Conservation (phyloP, 306 rosid genomes). For the Mimosa bimucronata region DNA sequence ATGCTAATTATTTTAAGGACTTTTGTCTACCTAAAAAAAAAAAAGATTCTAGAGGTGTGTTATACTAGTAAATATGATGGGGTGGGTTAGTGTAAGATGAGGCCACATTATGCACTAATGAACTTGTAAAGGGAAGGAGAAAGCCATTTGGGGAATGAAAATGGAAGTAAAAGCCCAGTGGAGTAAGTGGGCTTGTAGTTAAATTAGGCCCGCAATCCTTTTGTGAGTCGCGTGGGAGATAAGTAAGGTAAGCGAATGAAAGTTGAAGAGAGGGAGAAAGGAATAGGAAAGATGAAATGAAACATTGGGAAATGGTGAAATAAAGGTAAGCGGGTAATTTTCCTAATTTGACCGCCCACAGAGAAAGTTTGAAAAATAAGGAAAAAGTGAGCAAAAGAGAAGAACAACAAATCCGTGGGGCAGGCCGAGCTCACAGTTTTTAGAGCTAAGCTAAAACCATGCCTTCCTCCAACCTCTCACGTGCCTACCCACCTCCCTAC, state of each 20-base stretch:
- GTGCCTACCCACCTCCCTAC: neutral
- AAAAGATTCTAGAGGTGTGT: too few species aligned
- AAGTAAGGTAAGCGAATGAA: neutral
- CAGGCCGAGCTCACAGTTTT: neutral
- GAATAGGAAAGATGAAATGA: too few species aligned
- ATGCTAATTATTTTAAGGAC: too few species aligned
- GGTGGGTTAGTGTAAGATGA: neutral
- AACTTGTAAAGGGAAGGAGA: neutral
- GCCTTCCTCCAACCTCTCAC: neutral
- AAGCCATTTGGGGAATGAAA: neutral
- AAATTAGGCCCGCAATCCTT: neutral
- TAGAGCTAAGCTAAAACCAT: neutral
- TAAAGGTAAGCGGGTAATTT: neutral
- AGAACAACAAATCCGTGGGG: neutral
- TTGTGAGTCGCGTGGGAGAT: neutral
- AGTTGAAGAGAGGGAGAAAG: neutral
- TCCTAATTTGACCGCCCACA: neutral
- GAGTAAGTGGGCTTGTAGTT: neutral
- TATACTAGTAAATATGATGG: neutral
- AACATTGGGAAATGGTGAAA: neutral
- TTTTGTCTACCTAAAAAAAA: too few species aligned
- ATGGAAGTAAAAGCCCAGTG: neutral
- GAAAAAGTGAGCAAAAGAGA: neutral
- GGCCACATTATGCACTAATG: neutral
- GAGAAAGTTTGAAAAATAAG: neutral